Conservation (phyloP, 345 rosid species). For the Gossypium anomalum region DNA sequence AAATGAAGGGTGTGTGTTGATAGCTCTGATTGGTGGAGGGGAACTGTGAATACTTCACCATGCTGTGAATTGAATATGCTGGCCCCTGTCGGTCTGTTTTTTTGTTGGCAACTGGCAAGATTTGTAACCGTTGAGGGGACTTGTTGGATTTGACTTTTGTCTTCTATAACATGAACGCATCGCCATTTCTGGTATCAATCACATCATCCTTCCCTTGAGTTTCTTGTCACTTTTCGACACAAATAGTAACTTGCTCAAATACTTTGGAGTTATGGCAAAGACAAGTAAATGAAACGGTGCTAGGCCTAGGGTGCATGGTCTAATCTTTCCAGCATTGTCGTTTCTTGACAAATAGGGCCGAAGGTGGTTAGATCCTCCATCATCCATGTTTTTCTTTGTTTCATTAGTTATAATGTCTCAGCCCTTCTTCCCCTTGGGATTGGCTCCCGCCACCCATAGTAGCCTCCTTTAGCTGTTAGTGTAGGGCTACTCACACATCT, state of each 20-base stretch:
- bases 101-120: neutral
- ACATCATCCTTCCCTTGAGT: constrained; percentile 1
- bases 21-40: neutral
- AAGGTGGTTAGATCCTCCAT: neutral
- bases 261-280: neutral
- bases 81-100: constrained; percentile 10
- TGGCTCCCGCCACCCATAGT: no score
- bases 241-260: neutral
- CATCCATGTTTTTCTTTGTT: neutral
- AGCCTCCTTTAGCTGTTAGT: constrained; percentile 4
- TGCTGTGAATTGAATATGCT: neutral
- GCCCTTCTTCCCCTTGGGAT: no score
- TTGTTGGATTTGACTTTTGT: constrained; percentile 10
- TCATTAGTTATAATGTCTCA: neutral
- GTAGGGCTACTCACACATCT: no score
- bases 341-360: no score
- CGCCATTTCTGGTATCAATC: constrained; percentile 4
- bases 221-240: neutral
- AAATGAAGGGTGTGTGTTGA: neutral
- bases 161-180: neutral
- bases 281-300: no score
- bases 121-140: constrained; percentile 12
- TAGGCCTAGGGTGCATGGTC: no score
- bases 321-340: no score
- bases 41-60: neutral